A percentile compares a stretch with the other conserved stretches of the same genome.
These are phyloP conservation scores for Monosporascus sp. DNA, from an alignment of 2,329 filamentous ascomycete genomes.

Conservation along the genomic window DNA sequence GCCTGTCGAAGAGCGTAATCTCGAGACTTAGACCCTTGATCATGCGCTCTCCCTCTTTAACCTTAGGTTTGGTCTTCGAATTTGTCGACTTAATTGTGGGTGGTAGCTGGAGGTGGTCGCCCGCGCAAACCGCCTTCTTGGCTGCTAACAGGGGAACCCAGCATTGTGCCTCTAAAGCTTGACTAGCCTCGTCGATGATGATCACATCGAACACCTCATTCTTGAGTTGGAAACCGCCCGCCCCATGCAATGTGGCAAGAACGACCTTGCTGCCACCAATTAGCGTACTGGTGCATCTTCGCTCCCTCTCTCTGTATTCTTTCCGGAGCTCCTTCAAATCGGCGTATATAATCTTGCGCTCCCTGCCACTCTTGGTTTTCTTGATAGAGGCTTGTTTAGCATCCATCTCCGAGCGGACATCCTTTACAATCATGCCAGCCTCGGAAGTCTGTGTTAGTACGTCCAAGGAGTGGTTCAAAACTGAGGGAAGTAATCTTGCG, in stretches of 20 bases:
- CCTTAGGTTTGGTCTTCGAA: conserved; percentile 37
- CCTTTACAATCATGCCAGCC: conserved; percentile 80
- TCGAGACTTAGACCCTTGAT: conserved; percentile 63
- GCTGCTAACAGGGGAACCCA: conserved; percentile 86
- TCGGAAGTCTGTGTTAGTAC: conserved; percentile 87
- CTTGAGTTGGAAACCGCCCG: conserved; percentile 77
- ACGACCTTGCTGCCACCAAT: conserved; percentile 79
- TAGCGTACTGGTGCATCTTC: conserved; percentile 71
- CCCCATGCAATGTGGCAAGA: conserved; percentile 85
- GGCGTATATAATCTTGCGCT: conserved; percentile 74
- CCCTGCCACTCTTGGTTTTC: conserved; percentile 76
- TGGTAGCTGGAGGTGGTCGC: conserved; percentile 89
- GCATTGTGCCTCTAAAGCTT: conserved; percentile 92
- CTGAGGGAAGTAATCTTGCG: conserved; percentile 80
- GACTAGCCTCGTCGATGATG: conserved; percentile 92
- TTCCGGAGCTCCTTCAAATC: conserved; percentile 82
- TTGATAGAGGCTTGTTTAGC: conserved; percentile 81
- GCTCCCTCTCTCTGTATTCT: conserved; percentile 83
- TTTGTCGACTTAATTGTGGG: conserved; percentile 86
- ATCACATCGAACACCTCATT: conserved; percentile 85
- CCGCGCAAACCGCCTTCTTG: conserved; percentile 81
- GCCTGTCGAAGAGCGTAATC: conserved; percentile 86
- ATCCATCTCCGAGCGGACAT: conserved; percentile 90
- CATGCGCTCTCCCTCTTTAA: conserved; percentile 26
- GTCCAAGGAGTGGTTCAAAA: conserved; percentile 85